These are phyloP conservation scores for Fusarium albidum DNA, from an alignment of 2,329 filamentous ascomycete genomes.

Conservation along the genomic window DNA sequence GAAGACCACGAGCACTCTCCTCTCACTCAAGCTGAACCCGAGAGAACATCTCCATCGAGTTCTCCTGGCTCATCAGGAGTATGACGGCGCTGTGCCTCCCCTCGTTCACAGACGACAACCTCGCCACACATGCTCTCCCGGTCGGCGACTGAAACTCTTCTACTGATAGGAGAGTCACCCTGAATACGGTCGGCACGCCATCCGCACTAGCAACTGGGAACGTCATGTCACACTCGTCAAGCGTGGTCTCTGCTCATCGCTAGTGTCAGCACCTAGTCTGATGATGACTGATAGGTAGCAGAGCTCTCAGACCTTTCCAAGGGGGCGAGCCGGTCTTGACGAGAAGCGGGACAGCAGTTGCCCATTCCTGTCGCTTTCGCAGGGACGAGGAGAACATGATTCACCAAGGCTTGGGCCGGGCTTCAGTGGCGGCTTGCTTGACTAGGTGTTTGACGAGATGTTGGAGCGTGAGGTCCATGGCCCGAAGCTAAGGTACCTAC, in stretches of 20 bases:
- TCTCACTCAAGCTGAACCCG: conserved; percentile 54
- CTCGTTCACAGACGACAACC: conserved; percentile 51
- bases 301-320: conserved; percentile 40
- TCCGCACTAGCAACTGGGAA: conserved; percentile 43
- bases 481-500: too few species aligned
- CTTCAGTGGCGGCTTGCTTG: background rate
- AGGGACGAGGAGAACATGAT: conserved; percentile 52
- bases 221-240: conserved; percentile 56
- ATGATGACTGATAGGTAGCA: conserved; percentile 4
- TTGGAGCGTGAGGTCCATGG: background rate
- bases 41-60: conserved; percentile 47
- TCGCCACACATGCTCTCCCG: conserved; percentile 48
- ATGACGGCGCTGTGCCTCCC: conserved; percentile 52
- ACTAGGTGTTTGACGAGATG: background rate
- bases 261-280: conserved; percentile 8
- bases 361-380: conserved; percentile 48
- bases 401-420: background rate
- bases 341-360: conserved; percentile 41
- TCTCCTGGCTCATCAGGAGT: conserved; percentile 50
- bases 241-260: conserved; percentile 47
- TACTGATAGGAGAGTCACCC: conserved; percentile 51
- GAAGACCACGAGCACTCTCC: background rate
- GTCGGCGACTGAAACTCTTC: conserved; percentile 44
- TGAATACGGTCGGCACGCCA: conserved; percentile 38
- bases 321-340: conserved; percentile 10